These are phyloP conservation scores for Erythrophleum fordii DNA, from an alignment of 306 rosid species.

Conservation along the genomic window DNA sequence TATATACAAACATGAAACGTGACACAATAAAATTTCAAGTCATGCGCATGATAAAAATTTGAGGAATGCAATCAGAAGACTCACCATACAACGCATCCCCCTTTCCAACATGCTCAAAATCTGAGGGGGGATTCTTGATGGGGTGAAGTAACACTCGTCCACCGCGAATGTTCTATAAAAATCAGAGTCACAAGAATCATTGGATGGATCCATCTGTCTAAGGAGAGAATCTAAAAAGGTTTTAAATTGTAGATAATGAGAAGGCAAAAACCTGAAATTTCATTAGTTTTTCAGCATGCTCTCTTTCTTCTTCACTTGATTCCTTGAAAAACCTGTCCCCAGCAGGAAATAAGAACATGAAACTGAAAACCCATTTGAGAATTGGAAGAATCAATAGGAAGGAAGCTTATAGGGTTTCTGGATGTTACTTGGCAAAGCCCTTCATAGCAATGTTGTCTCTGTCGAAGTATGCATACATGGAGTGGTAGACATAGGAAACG, in stretches of 20 bases:
- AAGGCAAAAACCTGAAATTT: constrained; percentile 46
- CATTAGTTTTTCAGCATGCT: constrained; percentile 59
- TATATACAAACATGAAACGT: neutral
- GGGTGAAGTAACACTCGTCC: constrained; percentile 56
- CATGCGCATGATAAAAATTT: neutral
- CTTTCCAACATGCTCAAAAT: constrained; percentile 62
- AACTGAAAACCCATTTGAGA: neutral
- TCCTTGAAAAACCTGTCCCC: constrained; percentile 58
- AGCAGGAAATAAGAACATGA: constrained; percentile 1
- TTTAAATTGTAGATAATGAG: neutral
- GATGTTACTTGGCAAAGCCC: constrained; percentile 56
- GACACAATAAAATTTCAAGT: neutral
- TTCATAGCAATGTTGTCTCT: constrained; percentile 62
- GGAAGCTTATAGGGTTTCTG: neutral
- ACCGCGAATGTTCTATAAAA: constrained; percentile 59
- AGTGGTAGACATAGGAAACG: constrained; percentile 62
- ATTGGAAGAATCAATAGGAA: neutral
- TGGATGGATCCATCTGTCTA: neutral
- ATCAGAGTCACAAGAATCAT: constrained; percentile 2
- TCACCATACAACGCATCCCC: constrained; percentile 72
- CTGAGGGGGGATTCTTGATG: constrained; percentile 52
- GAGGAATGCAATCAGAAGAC: constrained; percentile 4
- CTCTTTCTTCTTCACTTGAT: constrained; percentile 69
- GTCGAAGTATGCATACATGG: constrained; percentile 66
- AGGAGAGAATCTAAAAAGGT: neutral